These are phyloP conservation scores for Naganishia vaughanmartiniae DNA, from an alignment of 768 basidiomycete genomes.

Conservation along the genomic window DNA sequence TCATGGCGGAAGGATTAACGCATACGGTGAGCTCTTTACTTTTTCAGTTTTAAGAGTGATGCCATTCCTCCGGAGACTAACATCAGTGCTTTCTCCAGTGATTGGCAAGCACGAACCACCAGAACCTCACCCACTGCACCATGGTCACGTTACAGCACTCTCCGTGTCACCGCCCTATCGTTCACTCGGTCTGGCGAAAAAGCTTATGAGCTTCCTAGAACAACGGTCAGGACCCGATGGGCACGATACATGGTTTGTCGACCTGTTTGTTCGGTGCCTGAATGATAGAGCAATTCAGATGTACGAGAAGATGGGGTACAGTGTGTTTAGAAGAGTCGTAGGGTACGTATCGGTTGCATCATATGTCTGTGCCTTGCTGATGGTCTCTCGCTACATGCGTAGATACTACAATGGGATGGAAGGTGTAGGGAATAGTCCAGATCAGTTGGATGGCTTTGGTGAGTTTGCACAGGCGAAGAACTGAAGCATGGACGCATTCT, in stretches of 20 bases:
- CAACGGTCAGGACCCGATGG: slow-evolving; percentile 61
- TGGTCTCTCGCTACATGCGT: slow-evolving; percentile 71
- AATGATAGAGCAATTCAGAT: slow-evolving; percentile 79
- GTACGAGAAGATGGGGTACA: slow-evolving; percentile 91
- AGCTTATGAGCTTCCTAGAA: slow-evolving; percentile 84
- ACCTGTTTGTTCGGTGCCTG: slow-evolving; percentile 88
- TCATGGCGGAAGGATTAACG: slow-evolving; percentile 74
- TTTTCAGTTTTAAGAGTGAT: neutral
- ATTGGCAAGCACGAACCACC: slow-evolving; percentile 72
- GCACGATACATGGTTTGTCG: slow-evolving; percentile 74
- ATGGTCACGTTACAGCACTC: slow-evolving; percentile 88
- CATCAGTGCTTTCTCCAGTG: slow-evolving; percentile 58
- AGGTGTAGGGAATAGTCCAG: slow-evolving; percentile 41
- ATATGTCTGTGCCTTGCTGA: slow-evolving; percentile 67
- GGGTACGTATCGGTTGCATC: slow-evolving; percentile 79
- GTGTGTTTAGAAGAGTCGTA: slow-evolving; percentile 81
- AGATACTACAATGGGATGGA: slow-evolving; percentile 50
- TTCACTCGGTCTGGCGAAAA: slow-evolving; percentile 76
- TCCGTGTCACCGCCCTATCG: slow-evolving; percentile 93
- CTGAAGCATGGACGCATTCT: neutral
- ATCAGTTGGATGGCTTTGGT: slow-evolving; percentile 48
- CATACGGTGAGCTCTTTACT: slow-evolving; percentile 69
- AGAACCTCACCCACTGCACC: slow-evolving; percentile 44
- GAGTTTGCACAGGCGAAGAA: neutral
- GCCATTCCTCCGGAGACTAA: slow-evolving; percentile 2